These are phyloP conservation scores for Ettlia oleoabundans DNA, from an alignment of 139 green algal genomes.

Conservation along the genomic window DNA sequence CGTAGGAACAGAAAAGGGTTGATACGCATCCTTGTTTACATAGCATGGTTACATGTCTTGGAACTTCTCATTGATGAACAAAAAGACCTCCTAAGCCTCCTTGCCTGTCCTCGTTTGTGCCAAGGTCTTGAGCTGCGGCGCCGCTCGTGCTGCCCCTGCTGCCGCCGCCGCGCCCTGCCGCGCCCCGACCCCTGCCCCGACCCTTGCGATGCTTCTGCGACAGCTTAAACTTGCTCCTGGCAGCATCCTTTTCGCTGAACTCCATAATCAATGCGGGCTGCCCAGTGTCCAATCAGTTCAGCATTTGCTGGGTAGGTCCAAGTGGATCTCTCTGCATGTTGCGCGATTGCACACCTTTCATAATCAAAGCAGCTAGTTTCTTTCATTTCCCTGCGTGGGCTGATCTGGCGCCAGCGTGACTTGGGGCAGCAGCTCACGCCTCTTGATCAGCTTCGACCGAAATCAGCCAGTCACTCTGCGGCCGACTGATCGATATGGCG, in stretches of 20 bases:
- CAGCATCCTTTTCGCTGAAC: slow-evolving; percentile 41
- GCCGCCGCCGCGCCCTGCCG: slow-evolving; percentile 1
- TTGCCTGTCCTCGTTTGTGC: slow-evolving; percentile 21
- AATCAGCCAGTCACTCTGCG: no score
- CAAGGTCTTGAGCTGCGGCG: background rate
- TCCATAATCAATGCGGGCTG: slow-evolving; percentile 31
- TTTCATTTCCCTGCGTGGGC: no score
- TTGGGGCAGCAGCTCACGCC: no score
- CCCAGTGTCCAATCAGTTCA: background rate
- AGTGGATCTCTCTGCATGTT: background rate
- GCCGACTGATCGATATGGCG: background rate
- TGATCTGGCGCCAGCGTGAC: no score
- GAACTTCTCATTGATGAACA: no score
- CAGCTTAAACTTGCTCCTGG: slow-evolving; percentile 32
- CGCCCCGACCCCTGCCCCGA: background rate
- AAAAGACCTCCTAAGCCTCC: no score
- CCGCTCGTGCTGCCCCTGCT: background rate
- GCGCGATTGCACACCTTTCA: background rate
- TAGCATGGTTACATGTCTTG: background rate
- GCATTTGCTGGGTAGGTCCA: background rate
- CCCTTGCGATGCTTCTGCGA: slow-evolving; percentile 21
- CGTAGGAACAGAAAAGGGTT: background rate
- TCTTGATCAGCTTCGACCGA: no score
- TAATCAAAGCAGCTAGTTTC: no score
- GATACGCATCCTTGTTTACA: background rate